phyloP scores from a whole-genome alignment of 192 early-diverging fungal genomes.

The Podila horticola region DNA sequence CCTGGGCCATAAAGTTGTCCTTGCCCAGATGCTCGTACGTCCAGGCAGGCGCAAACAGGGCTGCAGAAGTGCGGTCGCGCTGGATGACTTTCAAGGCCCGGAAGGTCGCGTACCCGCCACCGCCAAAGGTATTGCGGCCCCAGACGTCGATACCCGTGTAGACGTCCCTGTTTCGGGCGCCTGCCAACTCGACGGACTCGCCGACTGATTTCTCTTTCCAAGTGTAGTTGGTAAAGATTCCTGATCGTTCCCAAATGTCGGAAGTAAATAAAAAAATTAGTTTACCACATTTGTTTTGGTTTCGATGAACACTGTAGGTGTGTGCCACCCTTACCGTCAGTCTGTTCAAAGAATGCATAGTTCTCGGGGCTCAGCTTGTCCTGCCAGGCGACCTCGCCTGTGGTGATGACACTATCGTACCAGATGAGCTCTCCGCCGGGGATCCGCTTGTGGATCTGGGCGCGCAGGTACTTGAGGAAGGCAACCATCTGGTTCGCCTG shows the following conservation, averaged over 20 bases:
- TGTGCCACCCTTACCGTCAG: conserved; percentile 56
- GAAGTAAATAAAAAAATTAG: no score
- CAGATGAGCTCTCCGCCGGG: conserved; percentile 64
- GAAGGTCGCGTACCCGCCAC: conserved; percentile 25
- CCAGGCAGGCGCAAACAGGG: conserved; percentile 75
- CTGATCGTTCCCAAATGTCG: neutral
- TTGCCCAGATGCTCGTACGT: conserved; percentile 65
- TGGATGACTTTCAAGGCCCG: conserved; percentile 63
- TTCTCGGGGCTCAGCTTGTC: conserved; percentile 63
- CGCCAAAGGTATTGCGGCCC: conserved; percentile 57
- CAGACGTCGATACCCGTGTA: conserved; percentile 76
- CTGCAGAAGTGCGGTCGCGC: conserved; percentile 55
- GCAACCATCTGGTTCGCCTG: conserved; percentile 38
- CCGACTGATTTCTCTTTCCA: conserved; percentile 40
- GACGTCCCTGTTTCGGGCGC: conserved; percentile 53
- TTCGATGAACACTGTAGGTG: conserved; percentile 29
- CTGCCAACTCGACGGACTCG: conserved; percentile 46
- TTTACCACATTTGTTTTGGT: no score
- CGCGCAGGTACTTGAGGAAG: conserved; percentile 58
- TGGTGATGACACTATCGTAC: conserved; percentile 71
- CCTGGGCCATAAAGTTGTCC: conserved; percentile 57
- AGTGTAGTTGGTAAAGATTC: conserved; percentile 42
- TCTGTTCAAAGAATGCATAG: conserved; percentile 61
- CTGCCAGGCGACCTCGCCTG: conserved; percentile 63
- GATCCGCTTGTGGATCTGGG: conserved; percentile 57